These are phyloP conservation scores for Hyphopichia khmerensis DNA, from an alignment of 1,139 yeast species.

Conservation along the genomic window DNA sequence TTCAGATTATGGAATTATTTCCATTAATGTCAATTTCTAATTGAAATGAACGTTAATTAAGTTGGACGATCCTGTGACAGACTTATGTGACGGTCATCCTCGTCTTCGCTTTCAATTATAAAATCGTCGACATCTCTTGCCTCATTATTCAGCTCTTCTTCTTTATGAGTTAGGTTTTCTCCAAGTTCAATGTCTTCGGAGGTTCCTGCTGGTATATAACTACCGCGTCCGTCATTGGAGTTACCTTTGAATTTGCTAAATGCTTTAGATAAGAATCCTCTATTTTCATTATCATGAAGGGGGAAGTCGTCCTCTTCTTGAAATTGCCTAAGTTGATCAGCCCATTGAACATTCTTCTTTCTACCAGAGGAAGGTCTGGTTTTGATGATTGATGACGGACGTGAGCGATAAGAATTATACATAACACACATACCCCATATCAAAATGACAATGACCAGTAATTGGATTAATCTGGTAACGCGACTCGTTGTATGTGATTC, in stretches of 20 bases:
- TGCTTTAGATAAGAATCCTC: slow-evolving; percentile 40
- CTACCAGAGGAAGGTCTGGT: slow-evolving; percentile 32
- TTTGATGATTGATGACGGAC: slow-evolving; percentile 46
- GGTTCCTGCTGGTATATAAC: slow-evolving; percentile 22
- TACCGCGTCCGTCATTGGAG: slow-evolving; percentile 20
- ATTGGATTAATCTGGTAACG: slow-evolving; percentile 42
- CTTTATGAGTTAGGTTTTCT: slow-evolving; percentile 12
- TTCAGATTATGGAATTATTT: neutral
- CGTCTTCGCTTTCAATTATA: slow-evolving; percentile 50
- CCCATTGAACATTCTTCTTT: slow-evolving; percentile 61
- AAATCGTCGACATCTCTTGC: slow-evolving; percentile 20
- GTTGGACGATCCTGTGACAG: neutral
- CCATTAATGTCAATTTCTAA: too few species aligned
- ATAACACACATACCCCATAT: slow-evolving; percentile 45
- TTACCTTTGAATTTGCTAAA: slow-evolving; percentile 37
- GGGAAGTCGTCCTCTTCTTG: slow-evolving; percentile 31
- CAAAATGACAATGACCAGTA: slow-evolving; percentile 38
- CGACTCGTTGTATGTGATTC: slow-evolving; percentile 21
- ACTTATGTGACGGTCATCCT: slow-evolving; percentile 13
- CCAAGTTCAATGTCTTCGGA: slow-evolving; percentile 42
- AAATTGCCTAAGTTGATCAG: slow-evolving; percentile 46
- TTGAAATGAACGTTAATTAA: too few species aligned
- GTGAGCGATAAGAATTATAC: slow-evolving; percentile 35
- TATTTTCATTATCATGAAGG: slow-evolving; percentile 9
- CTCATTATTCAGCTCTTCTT: slow-evolving; percentile 12